phyloP scores from a whole-genome alignment of 345 rosid genomes.

The Eucalyptus caleyi region DNA sequence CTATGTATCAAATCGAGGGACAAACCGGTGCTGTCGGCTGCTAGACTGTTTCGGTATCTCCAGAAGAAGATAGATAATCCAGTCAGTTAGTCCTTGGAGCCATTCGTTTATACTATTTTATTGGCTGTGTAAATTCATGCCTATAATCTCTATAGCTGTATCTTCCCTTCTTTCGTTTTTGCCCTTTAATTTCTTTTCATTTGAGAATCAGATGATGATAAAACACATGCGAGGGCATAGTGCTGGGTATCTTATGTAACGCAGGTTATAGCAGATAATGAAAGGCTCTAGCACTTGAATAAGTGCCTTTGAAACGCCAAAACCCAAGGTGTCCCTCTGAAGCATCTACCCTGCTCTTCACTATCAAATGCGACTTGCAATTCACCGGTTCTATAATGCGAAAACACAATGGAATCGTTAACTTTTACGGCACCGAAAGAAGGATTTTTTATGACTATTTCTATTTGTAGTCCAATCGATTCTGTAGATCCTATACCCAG shows the following conservation, averaged over 20 bases:
- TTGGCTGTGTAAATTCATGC: background rate
- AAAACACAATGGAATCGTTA: background rate
- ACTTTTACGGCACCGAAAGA: background rate
- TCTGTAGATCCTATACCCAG: background rate
- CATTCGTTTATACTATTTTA: background rate
- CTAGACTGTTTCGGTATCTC: conserved; percentile 56
- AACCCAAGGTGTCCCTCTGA: background rate
- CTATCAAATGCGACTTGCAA: background rate
- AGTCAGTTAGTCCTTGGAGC: background rate
- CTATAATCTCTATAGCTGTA: background rate
- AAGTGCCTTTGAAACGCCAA: background rate
- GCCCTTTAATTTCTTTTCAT: background rate
- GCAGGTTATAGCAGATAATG: background rate
- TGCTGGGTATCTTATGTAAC: background rate
- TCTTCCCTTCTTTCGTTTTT: background rate
- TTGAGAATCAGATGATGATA: background rate
- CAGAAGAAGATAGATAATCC: conserved; percentile 38
- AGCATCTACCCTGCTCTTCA: background rate
- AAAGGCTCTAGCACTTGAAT: background rate
- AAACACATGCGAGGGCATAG: background rate
- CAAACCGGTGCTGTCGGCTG: conserved; percentile 41
- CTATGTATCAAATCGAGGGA: conserved; percentile 54
- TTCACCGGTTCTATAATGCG: background rate
- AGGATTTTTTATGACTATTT: background rate
- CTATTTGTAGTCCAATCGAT: background rate